These are phyloP conservation scores for Sisymbrium altissimum DNA, from an alignment of 345 rosid species.

Conservation along the genomic window DNA sequence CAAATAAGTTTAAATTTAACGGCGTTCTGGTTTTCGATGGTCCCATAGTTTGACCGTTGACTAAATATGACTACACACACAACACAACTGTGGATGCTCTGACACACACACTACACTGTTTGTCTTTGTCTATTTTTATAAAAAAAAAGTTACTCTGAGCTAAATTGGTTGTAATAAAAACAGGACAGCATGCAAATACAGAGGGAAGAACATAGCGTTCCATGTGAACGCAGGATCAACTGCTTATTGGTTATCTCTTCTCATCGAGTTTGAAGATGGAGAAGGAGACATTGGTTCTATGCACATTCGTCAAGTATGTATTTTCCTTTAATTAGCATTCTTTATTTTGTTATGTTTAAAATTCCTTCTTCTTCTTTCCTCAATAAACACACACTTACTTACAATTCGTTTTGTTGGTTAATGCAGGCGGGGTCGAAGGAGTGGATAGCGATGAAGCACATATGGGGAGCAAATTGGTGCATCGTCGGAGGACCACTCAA, in stretches of 20 bases:
- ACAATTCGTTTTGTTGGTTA: background rate
- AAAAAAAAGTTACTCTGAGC: background rate
- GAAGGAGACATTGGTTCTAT: conserved; percentile 95
- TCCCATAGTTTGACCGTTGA: conserved; percentile 26
- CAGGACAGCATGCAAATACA: conserved; percentile 89
- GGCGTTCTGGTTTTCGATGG: conserved; percentile 14
- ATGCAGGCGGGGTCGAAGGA: conserved; percentile 56
- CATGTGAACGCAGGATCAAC: conserved; percentile 91
- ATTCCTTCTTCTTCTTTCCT: background rate
- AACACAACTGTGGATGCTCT: background rate
- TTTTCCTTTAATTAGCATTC: background rate
- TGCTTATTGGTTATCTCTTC: conserved; percentile 75
- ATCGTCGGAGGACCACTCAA: conserved; percentile 65
- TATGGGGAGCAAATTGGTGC: conserved; percentile 98
- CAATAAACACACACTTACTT: background rate
- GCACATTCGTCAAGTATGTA: conserved; percentile 73
- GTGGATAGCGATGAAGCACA: conserved; percentile 89
- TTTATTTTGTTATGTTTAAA: background rate
- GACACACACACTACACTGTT: background rate
- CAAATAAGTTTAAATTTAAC: conserved; percentile 17
- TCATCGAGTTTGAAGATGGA: conserved; percentile 94
- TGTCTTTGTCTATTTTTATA: background rate
- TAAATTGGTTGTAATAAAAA: background rate
- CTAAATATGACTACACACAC: background rate
- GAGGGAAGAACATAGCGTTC: conserved; percentile 78